Evolutionary conservation across 352 stramenopile genomes (phyloP).

Genomic region (Phytophthora melonis): DNA sequence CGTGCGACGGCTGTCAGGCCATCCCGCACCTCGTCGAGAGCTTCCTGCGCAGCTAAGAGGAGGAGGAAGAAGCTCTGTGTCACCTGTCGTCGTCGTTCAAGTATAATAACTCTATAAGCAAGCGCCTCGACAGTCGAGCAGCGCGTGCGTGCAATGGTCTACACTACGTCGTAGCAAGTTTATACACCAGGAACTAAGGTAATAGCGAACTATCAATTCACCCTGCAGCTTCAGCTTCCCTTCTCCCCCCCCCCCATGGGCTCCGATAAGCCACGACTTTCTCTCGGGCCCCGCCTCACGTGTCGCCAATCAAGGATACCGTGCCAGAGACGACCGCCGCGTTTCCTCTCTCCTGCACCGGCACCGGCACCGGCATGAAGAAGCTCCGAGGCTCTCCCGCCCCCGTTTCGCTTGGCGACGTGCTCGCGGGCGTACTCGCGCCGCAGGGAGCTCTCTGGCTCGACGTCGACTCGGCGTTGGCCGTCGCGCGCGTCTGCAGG

Average conservation of each 20-base stretch:
- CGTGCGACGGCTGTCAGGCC: constrained; percentile 47
- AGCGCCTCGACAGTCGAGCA: constrained; percentile 1
- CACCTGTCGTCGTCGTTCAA: background rate
- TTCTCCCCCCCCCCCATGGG: background rate
- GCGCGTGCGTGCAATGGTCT: constrained; percentile 2
- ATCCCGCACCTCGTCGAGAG: constrained; percentile 54
- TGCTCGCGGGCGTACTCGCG: constrained; percentile 28
- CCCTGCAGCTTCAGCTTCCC: background rate
- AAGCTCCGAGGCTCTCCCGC: constrained; percentile 15
- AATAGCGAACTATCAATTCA: background rate
- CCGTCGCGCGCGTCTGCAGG: constrained; percentile 18
- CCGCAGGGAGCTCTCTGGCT: constrained; percentile 14
- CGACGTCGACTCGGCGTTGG: constrained; percentile 15
- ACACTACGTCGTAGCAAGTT: constrained; percentile 7
- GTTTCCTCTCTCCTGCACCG: background rate
- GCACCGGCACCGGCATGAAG: constrained; percentile 23
- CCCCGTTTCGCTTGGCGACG: constrained; percentile 8
- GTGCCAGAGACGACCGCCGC: constrained; percentile 4
- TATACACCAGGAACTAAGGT: constrained; percentile 24
- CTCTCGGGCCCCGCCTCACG: background rate
- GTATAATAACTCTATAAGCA: constrained; percentile 24
- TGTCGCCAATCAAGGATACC: background rate
- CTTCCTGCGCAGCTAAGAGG: constrained; percentile 40
- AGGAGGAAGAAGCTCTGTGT: background rate
- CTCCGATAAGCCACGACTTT: constrained; percentile 4